These are phyloP conservation scores for Xylaria scruposa DNA, from an alignment of 495 filamentous ascomycete species.

Conservation along the genomic window DNA sequence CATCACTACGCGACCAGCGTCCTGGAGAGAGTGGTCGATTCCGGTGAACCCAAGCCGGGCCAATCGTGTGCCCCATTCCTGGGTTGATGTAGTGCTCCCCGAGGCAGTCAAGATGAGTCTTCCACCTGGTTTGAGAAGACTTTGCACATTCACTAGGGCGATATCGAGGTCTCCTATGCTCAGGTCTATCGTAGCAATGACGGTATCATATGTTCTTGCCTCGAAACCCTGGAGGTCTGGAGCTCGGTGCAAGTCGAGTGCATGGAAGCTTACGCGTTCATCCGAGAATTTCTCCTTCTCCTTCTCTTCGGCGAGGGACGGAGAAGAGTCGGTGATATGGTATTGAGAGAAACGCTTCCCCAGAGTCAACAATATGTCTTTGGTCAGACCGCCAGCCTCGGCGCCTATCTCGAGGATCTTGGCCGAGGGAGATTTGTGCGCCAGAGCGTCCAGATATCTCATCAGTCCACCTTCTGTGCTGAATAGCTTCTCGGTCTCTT, in stretches of 20 bases:
- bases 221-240: background rate
- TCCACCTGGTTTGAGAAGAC: background rate
- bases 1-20: slow-evolving; percentile 1
- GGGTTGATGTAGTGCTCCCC: slow-evolving; percentile 1
- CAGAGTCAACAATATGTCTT: slow-evolving; percentile 1
- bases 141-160: slow-evolving; percentile 1
- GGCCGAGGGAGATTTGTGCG: slow-evolving; percentile 12
- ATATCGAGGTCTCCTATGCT: background rate
- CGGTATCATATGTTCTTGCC: background rate
- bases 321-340: background rate
- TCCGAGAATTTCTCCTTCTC: background rate
- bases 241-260: background rate
- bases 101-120: slow-evolving; percentile 3
- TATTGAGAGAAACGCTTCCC: slow-evolving; percentile 5
- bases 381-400: slow-evolving; percentile 10
- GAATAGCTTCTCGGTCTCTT: slow-evolving; percentile 2
- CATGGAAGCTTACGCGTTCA: background rate
- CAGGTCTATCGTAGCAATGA: slow-evolving; percentile 6
- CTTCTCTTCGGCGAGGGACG: background rate
- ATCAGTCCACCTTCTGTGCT: slow-evolving; percentile 3
- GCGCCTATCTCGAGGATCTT: slow-evolving; percentile 20
- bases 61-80: background rate
- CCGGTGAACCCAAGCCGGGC: background rate
- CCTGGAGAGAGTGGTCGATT: slow-evolving; percentile 1
- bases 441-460: slow-evolving; percentile 17